These are phyloP conservation scores for Linum usitatissimum DNA, from an alignment of 345 rosid genomes.

Conservation along the genomic window DNA sequence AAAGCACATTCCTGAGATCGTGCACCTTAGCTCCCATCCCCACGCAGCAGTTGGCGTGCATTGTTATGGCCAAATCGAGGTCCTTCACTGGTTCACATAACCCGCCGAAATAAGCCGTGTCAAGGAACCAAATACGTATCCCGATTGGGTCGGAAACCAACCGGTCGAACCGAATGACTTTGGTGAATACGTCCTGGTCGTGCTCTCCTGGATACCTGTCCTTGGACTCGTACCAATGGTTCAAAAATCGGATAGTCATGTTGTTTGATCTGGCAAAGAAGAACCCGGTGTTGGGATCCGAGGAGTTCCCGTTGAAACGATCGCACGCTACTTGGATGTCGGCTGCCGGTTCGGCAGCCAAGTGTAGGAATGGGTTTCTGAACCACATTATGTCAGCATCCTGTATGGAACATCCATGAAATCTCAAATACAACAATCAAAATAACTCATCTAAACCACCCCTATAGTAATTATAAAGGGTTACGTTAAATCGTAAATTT, in stretches of 20 bases:
- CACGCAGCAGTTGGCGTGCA: conserved; percentile 79
- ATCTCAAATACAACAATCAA: too few relatives aligned
- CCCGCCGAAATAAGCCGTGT: conserved; percentile 59
- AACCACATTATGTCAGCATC: conserved; percentile 55
- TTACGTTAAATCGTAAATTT: too few relatives aligned
- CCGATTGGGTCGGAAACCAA: conserved; percentile 23
- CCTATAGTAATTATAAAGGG: too few relatives aligned
- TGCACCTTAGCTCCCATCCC: conserved; percentile 45
- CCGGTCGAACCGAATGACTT: conserved; percentile 34
- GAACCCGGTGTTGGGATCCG: neutral
- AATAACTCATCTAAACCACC: too few relatives aligned
- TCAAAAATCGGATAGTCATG: conserved; percentile 44
- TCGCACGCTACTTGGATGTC: neutral
- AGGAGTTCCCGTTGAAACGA: neutral
- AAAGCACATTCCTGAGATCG: conserved; percentile 49
- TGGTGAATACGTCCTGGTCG: conserved; percentile 72
- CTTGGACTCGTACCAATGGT: conserved; percentile 54
- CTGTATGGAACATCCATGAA: conserved; percentile 8
- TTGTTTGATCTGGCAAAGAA: conserved; percentile 25
- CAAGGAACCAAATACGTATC: conserved; percentile 43
- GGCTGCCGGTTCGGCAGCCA: neutral
- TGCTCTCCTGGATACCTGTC: conserved; percentile 31
- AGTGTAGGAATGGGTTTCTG: conserved; percentile 31
- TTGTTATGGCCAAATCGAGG: conserved; percentile 48
- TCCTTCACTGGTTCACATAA: conserved; percentile 54